These are phyloP conservation scores for Aegle marmelos DNA, from an alignment of 345 rosid species.

Conservation along the genomic window DNA sequence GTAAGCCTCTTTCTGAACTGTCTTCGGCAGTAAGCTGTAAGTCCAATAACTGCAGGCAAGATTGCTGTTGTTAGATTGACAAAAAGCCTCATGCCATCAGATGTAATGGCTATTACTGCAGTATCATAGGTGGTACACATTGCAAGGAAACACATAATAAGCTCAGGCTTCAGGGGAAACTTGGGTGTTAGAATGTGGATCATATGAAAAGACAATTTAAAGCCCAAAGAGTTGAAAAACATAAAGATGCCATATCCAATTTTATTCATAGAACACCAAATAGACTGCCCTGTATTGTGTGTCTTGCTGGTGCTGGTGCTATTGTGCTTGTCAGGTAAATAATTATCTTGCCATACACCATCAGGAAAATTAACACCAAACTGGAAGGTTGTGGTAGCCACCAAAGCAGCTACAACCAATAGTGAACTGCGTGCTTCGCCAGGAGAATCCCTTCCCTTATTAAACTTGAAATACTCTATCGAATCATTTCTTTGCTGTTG, in stretches of 20 bases:
- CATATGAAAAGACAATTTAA: slow-evolving; percentile 42
- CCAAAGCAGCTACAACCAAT: slow-evolving; percentile 44
- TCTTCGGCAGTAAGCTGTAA: not conserved
- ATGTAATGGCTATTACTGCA: slow-evolving; percentile 30
- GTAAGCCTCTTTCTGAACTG: not conserved
- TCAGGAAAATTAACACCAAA: slow-evolving; percentile 53
- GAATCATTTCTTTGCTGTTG: slow-evolving; percentile 3
- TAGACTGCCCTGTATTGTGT: slow-evolving; percentile 38
- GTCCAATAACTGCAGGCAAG: slow-evolving; percentile 17
- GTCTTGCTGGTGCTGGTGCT: slow-evolving; percentile 11
- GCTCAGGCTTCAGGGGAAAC: slow-evolving; percentile 51
- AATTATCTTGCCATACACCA: slow-evolving; percentile 51
- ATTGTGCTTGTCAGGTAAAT: not conserved
- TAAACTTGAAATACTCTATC: slow-evolving; percentile 51
- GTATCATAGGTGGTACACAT: slow-evolving; percentile 34
- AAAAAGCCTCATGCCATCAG: slow-evolving; percentile 18
- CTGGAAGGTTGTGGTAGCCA: slow-evolving; percentile 56
- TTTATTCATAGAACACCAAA: slow-evolving; percentile 27
- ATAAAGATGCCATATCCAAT: slow-evolving; percentile 30
- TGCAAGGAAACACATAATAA: slow-evolving; percentile 38
- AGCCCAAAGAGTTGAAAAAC: slow-evolving; percentile 45
- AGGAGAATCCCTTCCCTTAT: slow-evolving; percentile 46
- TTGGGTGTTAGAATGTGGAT: slow-evolving; percentile 36
- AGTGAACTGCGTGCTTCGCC: slow-evolving; percentile 34
- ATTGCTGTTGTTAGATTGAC: slow-evolving; percentile 25